These are phyloP conservation scores for Cylindricascospora bacillispora DNA, from an alignment of 1,139 yeast genomes.

Conservation along the genomic window DNA sequence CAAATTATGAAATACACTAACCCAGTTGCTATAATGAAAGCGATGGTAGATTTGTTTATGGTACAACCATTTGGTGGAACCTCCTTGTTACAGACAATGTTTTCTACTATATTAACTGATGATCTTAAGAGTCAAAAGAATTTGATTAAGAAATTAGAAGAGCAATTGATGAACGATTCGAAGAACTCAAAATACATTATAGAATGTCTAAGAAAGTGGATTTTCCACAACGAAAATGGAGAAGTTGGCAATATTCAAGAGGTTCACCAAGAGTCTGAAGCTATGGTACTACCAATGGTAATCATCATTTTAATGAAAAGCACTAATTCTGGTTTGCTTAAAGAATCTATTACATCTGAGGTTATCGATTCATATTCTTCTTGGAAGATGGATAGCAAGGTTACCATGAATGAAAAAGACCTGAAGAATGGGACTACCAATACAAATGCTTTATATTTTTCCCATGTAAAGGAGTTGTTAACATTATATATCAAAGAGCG, in stretches of 20 bases:
- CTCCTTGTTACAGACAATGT: constrained; percentile 58
- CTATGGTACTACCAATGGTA: constrained; percentile 27
- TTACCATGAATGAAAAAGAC: constrained; percentile 9
- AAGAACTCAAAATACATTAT: constrained; percentile 20
- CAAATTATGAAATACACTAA: constrained; percentile 71
- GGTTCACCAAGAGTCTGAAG: constrained; percentile 29
- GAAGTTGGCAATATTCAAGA: constrained; percentile 20
- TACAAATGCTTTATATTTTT: constrained; percentile 26
- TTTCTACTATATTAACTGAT: constrained; percentile 63
- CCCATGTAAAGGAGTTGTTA: constrained; percentile 48
- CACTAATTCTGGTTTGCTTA: constrained; percentile 10
- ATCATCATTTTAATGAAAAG: constrained; percentile 23
- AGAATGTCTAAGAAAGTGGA: constrained; percentile 18
- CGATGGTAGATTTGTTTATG: constrained; percentile 63
- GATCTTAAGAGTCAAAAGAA: constrained; percentile 58
- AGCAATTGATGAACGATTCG: constrained; percentile 25
- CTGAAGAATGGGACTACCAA: constrained; percentile 8
- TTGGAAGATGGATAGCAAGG: constrained; percentile 28
- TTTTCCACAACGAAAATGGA: constrained; percentile 24
- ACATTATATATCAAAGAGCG: constrained; percentile 52
- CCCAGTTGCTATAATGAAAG: constrained; percentile 72
- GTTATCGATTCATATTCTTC: constrained; percentile 22
- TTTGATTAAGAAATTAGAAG: constrained; percentile 38
- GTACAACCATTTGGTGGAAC: constrained; percentile 65
- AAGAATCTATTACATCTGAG: constrained; percentile 16